Evolutionary conservation across 345 rosid species (phyloP).

Genomic region (Clausena lansium): DNA sequence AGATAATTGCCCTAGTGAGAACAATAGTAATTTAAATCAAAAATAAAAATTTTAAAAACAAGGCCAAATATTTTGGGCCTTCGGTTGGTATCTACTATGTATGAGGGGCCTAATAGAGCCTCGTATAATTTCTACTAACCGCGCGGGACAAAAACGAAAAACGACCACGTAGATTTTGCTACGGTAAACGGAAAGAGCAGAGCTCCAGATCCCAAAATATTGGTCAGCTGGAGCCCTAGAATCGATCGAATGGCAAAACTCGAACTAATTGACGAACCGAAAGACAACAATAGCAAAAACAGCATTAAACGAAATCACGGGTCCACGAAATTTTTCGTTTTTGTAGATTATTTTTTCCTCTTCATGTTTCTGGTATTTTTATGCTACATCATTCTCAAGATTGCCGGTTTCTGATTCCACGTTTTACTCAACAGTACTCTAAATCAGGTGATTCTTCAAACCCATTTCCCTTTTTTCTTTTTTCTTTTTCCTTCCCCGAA

Average conservation of each 20-base stretch:
- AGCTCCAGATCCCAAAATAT: not conserved
- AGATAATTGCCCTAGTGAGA: no score
- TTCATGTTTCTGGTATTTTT: conserved; percentile 48
- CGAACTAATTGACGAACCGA: conserved; percentile 24
- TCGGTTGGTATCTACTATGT: no score
- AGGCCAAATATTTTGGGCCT: not conserved
- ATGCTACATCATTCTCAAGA: conserved; percentile 51
- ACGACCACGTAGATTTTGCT: not conserved
- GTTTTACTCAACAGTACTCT: not conserved
- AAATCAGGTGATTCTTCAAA: not conserved
- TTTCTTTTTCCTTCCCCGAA: no score
- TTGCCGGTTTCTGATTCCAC: conserved; percentile 35
- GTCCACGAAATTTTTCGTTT: conserved; percentile 58
- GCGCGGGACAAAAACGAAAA: conserved; percentile 8
- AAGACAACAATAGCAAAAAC: conserved; percentile 15
- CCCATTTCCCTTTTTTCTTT: not conserved
- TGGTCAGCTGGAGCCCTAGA: conserved; percentile 2
- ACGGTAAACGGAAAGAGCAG: not conserved
- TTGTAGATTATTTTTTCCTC: conserved; percentile 69
- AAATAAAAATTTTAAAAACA: not conserved
- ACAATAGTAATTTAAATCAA: not conserved
- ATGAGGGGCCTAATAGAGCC: not conserved
- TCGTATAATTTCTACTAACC: not conserved
- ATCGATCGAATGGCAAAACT: conserved; percentile 23
- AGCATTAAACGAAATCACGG: conserved; percentile 55